These are phyloP conservation scores for Paraurostyla sp. DNA, from an alignment of 73 alveolate species.

Conservation along the genomic window DNA sequence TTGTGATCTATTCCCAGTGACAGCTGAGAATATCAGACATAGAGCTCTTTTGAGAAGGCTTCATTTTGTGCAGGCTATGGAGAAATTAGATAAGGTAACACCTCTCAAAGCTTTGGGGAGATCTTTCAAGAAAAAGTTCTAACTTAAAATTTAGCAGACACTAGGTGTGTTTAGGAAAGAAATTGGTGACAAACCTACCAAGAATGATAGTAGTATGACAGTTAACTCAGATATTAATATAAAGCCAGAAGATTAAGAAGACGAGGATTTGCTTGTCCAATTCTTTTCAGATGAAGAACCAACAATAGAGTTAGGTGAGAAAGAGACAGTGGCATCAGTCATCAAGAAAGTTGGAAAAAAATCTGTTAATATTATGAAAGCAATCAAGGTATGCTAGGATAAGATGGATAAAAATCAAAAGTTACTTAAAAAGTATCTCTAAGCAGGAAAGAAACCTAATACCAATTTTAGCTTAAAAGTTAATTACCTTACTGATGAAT, in stretches of 20 bases:
- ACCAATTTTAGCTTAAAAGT: neutral
- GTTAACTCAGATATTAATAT: too few relatives aligned
- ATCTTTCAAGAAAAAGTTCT: neutral
- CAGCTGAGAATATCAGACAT: slow-evolving; percentile 38
- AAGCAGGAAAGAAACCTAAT: neutral
- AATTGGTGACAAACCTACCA: neutral
- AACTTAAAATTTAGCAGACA: neutral
- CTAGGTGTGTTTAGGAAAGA: neutral
- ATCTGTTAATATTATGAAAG: neutral
- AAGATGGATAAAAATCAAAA: slow-evolving; percentile 3
- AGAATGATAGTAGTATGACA: too few relatives aligned
- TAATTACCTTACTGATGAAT: neutral
- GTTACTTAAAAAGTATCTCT: neutral
- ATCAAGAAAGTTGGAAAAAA: slow-evolving; percentile 26
- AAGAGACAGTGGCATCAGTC: slow-evolving; percentile 12
- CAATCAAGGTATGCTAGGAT: slow-evolving; percentile 13
- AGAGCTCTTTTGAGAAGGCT: slow-evolving; percentile 28
- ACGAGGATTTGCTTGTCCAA: neutral
- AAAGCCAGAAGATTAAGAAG: too few relatives aligned
- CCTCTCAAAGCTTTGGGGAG: slow-evolving; percentile 2
- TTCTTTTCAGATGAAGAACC: slow-evolving; percentile 52
- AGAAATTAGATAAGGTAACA: slow-evolving; percentile 6
- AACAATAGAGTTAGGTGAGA: slow-evolving; percentile 2
- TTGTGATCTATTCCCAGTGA: slow-evolving; percentile 25
- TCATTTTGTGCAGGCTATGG: slow-evolving; percentile 35